Conservation (phyloP, 129 eudicot species). For the Centrapalus pauciflorus region DNA sequence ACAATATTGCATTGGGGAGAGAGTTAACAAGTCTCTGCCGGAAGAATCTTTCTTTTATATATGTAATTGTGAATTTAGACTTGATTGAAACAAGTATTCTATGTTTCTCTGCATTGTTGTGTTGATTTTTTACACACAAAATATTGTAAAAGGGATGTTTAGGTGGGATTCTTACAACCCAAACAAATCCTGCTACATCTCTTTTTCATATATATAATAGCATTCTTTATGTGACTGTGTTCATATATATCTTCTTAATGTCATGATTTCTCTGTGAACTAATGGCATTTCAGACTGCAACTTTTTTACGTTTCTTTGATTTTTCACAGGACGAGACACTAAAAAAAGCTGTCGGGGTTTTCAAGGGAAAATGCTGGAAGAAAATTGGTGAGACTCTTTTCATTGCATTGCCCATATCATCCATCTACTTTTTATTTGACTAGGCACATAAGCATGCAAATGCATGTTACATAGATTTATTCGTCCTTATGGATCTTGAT, state of each 20-base stretch:
- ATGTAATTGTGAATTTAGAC: not conserved
- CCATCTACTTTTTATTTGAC: slow-evolving; percentile 1
- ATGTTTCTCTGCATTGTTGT: not conserved
- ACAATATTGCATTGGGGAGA: not conserved
- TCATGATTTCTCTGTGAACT: not conserved
- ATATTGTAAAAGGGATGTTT: not conserved
- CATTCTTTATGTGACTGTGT: not conserved
- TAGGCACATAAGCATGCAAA: not conserved
- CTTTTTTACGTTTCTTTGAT: slow-evolving; percentile 1
- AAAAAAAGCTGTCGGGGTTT: slow-evolving; percentile 66
- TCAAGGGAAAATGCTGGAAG: slow-evolving; percentile 90
- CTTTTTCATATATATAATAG: not conserved
- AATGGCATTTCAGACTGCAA: not conserved
- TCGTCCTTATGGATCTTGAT: not conserved
- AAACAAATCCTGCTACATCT: not conserved
- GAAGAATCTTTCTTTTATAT: slow-evolving; percentile 1
- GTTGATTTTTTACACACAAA: not conserved
- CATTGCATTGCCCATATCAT: slow-evolving; percentile 9
- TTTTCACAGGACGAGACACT: slow-evolving; percentile 77
- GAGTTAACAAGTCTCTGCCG: not conserved
- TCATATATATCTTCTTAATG: not conserved
- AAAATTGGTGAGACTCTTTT: slow-evolving; percentile 63
- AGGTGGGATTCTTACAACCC: not conserved
- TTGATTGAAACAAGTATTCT: slow-evolving; percentile 1
- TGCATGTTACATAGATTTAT: not conserved